Conservation (phyloP, 208 protist species). For the Wallacemonas sp. region DNA sequence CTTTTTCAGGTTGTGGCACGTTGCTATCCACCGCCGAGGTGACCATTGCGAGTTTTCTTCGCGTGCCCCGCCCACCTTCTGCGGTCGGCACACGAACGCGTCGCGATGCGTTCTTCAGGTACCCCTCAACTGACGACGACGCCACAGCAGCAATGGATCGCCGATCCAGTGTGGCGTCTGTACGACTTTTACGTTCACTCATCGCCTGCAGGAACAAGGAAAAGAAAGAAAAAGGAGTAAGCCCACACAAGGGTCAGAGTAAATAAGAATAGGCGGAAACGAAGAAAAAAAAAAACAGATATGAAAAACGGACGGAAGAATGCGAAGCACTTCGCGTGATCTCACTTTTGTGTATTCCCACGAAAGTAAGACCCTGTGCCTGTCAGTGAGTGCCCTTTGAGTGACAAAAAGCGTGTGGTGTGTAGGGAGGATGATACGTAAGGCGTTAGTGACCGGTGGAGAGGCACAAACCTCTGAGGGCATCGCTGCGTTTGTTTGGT, state of each 20-base stretch:
- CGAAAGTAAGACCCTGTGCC: too few species aligned
- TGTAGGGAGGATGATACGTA: too few species aligned
- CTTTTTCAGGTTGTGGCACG: too few species aligned
- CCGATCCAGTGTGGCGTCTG: background rate
- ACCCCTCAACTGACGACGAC: conserved; percentile 76
- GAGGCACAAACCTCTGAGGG: too few species aligned
- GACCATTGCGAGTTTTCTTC: conserved; percentile 81
- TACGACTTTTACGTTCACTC: background rate
- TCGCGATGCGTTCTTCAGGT: conserved; percentile 77
- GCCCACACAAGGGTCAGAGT: background rate
- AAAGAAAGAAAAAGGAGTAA: background rate
- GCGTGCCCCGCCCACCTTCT: conserved; percentile 77
- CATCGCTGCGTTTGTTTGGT: too few species aligned
- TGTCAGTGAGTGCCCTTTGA: too few species aligned
- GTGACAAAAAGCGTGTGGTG: too few species aligned
- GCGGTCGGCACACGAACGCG: conserved; percentile 68
- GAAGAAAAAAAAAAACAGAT: background rate
- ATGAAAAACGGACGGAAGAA: too few species aligned
- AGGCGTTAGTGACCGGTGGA: too few species aligned
- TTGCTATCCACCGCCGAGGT: conserved; percentile 45
- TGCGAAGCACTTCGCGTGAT: too few species aligned
- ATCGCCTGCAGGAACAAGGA: conserved; percentile 3
- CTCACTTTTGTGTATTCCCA: too few species aligned
- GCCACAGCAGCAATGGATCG: conserved; percentile 55
- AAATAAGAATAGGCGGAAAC: background rate